Evolutionary conservation across 2,329 filamentous ascomycete species (phyloP), one percentile per base, ranked within the genome.

Genomic region (Geosmithia morbida): DNA sequence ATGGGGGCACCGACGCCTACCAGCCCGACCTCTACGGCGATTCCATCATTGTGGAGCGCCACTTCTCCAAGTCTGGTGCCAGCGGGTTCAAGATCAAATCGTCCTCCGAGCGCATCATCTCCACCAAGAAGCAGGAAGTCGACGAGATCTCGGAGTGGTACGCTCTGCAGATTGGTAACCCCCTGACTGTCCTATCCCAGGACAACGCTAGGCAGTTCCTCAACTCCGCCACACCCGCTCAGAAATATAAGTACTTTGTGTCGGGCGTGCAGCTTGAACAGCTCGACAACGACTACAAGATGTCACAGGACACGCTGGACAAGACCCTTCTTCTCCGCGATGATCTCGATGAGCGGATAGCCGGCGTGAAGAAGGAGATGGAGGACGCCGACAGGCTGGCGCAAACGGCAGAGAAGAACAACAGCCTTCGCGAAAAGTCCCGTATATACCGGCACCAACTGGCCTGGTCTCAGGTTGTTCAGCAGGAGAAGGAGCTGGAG

Each of bases 181-280:
- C 92, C 1, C 82, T 98, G 68, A 97, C 94, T 50, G 85, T 97
- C 7, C 72, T 98, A 17, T 95, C 89, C 1, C 92, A 98, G 62
- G 92, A 98, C 60, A 88, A 89, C 63, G 92, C 92, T 11, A 81
- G 92, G 11, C 85, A 94, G 49, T 98, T 98, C 56, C 74, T 98
- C 42, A 94, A 90, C 58, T 78, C 82, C 37, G 90, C 92, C 13
- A 85, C 80, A 2, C 78, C 88, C 0, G 69, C 77, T 3, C 81
- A 90, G 50, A 98, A 98, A 61, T 98, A 97, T 71, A 92, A 87
- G 54, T 96, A 96, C 58, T 98, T 98, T 59, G 77, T 95, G 50
- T 87, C 89, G 56, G 92, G 92, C 22, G 94, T 95, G 0, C 89
- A 97, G 56, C 75, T 98, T 1, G 87, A 97, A 60, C 83, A 90